These are phyloP conservation scores for Anethum foeniculum DNA, from an alignment of 140 eudicot genomes.

Conservation along the genomic window DNA sequence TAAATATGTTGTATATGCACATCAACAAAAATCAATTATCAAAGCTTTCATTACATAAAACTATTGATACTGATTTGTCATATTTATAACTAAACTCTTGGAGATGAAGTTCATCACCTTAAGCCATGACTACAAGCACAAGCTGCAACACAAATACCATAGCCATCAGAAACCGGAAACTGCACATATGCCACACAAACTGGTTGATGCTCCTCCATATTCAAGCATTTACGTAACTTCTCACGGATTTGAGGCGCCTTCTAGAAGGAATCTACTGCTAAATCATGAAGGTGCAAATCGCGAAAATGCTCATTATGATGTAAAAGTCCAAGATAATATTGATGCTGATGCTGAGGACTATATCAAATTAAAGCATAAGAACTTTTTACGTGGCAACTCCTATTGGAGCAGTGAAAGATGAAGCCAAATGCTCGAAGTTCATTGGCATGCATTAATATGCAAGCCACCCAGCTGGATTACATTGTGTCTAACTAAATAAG, in stretches of 20 bases:
- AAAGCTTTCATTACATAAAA: background rate
- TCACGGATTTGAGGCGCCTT: constrained; percentile 5
- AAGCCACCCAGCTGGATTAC: background rate
- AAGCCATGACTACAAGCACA: background rate
- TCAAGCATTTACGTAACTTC: constrained; percentile 15
- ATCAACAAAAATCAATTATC: background rate
- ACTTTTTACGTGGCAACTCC: constrained; percentile 23
- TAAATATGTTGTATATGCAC: background rate
- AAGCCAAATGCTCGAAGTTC: background rate
- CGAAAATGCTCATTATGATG: background rate
- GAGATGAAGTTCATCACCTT: background rate
- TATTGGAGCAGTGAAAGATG: constrained; percentile 22
- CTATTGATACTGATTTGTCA: background rate
- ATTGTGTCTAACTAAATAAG: background rate
- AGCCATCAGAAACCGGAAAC: constrained; percentile 2
- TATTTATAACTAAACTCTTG: background rate
- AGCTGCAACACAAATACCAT: background rate
- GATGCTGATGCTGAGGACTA: constrained; percentile 45
- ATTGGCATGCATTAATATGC: background rate
- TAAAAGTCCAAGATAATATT: constrained; percentile 23
- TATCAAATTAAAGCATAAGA: constrained; percentile 35
- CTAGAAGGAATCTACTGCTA: background rate
- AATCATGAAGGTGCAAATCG: background rate
- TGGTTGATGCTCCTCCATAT: constrained; percentile 25
- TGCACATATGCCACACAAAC: constrained; percentile 21